Conservation (phyloP, 176 grass and related monocot species). For the Hordeum marinum region DNA sequence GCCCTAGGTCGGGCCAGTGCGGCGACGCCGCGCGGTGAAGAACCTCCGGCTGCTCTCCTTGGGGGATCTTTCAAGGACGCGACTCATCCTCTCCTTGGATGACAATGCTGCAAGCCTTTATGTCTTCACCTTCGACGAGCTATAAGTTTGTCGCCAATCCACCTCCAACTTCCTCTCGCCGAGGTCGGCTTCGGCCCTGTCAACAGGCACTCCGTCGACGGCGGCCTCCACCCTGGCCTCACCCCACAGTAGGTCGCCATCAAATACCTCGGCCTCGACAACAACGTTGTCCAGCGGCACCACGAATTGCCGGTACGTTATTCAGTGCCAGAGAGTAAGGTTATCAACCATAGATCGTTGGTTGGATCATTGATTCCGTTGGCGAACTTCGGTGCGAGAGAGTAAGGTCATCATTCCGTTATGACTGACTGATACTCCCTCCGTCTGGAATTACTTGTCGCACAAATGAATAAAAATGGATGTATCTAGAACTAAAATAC, state of each 20-base stretch:
- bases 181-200: slow-evolving; percentile 85
- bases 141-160: too few relatives aligned
- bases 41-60: slow-evolving; percentile 52
- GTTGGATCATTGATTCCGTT: not conserved
- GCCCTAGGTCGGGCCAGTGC: not conserved
- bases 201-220: slow-evolving; percentile 72
- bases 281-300: slow-evolving; percentile 64
- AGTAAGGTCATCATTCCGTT: too few relatives aligned
- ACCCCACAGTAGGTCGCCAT: slow-evolving; percentile 65
- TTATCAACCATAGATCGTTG: not conserved
- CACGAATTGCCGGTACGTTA: slow-evolving; percentile 70
- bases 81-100: not conserved
- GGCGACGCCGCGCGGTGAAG: slow-evolving; percentile 25
- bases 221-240: slow-evolving; percentile 40
- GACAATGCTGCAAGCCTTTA: slow-evolving; percentile 44
- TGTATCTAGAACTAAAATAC: too few relatives aligned
- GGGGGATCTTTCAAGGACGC: slow-evolving; percentile 66
- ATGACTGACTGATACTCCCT: too few relatives aligned
- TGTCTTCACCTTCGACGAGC: slow-evolving; percentile 71
- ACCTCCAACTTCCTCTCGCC: slow-evolving; percentile 58
- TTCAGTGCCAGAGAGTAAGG: too few relatives aligned
- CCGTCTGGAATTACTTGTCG: too few relatives aligned
- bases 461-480: too few relatives aligned
- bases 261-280: slow-evolving; percentile 82
- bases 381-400: too few relatives aligned